Evolutionary conservation across 1,284 basidiomycete genomes (phyloP).

Genomic region (Moesziomyces aphidis): DNA sequence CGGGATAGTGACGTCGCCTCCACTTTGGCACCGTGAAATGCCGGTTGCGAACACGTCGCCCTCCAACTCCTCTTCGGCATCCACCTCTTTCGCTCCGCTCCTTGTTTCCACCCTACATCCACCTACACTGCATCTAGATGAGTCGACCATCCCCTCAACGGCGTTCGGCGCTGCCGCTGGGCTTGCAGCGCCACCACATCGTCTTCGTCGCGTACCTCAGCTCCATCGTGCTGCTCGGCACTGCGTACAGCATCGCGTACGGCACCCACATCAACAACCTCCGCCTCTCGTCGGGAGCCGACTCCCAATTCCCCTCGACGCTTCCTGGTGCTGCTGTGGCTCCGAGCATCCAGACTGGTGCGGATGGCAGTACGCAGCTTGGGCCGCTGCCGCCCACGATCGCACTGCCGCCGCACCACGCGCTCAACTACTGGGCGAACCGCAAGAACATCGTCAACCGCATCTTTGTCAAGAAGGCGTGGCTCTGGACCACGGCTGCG

Average conservation of each 20-base stretch:
- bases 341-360: constrained; percentile 14
- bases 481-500: constrained; percentile 81
- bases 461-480: constrained; percentile 87
- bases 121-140: neutral
- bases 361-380: constrained; percentile 73
- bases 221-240: constrained; percentile 72
- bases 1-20: neutral
- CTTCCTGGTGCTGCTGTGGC: constrained; percentile 34
- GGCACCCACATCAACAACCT: constrained; percentile 68
- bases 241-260: constrained; percentile 74
- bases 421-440: constrained; percentile 71
- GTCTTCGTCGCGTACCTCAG: constrained; percentile 61
- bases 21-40: neutral
- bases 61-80: neutral
- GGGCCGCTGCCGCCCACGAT: constrained; percentile 68
- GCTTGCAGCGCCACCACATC: constrained; percentile 43
- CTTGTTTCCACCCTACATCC: neutral
- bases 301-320: constrained; percentile 20
- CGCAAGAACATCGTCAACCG: constrained; percentile 86
- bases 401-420: constrained; percentile 73
- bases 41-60: neutral
- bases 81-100: neutral
- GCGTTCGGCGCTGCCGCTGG: constrained; percentile 28
- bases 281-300: constrained; percentile 64
- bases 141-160: constrained; percentile 1